Conservation (phyloP, 1,284 basidiomycete genomes). For the Schizopora paradoxa region DNA sequence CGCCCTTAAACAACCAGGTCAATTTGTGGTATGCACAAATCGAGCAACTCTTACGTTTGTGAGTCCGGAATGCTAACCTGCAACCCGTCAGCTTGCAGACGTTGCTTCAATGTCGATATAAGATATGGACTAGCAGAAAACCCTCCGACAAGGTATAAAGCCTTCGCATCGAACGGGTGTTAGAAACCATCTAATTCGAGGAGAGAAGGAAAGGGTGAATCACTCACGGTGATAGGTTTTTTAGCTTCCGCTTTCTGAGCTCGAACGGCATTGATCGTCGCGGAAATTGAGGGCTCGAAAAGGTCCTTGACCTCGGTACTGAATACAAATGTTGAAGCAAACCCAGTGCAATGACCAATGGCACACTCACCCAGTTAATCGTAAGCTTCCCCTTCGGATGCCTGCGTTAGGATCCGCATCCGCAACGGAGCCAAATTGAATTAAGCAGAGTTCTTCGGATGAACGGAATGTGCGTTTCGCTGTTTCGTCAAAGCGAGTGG, state of each 20-base stretch:
- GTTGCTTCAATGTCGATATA: background rate
- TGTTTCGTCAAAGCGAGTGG: background rate
- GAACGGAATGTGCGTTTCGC: background rate
- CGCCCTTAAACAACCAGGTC: slow-evolving; percentile 44
- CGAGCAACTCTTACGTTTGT: background rate
- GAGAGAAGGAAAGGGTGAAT: background rate
- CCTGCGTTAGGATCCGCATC: background rate
- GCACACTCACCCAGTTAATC: background rate
- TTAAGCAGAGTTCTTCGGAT: background rate
- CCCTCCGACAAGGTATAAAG: slow-evolving; percentile 72
- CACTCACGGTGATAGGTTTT: slow-evolving; percentile 53
- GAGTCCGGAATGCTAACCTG: background rate
- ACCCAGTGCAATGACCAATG: too few species aligned
- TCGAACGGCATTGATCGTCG: slow-evolving; percentile 60
- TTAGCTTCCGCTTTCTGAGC: slow-evolving; percentile 60
- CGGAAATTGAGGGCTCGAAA: slow-evolving; percentile 70
- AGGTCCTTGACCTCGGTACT: slow-evolving; percentile 59
- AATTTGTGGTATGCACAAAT: background rate
- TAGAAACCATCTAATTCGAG: background rate
- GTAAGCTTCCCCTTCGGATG: background rate
- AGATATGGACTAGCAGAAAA: slow-evolving; percentile 76
- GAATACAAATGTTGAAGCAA: background rate
- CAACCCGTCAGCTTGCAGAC: background rate
- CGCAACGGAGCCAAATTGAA: background rate
- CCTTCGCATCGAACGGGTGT: too few species aligned